Evolutionary conservation across 164 flowering plant genomes (phyloP).

Genomic region (Vitis rupestris): DNA sequence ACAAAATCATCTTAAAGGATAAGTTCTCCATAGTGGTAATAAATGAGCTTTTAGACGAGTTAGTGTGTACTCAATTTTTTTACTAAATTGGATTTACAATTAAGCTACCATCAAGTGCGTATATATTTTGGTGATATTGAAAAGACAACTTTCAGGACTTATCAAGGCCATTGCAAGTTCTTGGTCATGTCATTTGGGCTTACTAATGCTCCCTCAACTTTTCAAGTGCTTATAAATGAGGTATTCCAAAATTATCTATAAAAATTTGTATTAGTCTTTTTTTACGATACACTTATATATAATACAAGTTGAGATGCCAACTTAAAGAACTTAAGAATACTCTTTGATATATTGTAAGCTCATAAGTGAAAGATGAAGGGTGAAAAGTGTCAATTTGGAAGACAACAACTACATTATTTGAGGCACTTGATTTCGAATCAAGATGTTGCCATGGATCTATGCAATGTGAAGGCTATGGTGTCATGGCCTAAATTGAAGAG

Average conservation of each 20-base stretch:
- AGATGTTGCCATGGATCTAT: not conserved
- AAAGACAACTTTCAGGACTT: conserved; percentile 4
- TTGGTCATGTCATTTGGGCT: too few species aligned
- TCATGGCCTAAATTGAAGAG: not conserved
- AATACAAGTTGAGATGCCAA: not conserved
- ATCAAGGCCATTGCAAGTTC: conserved; percentile 1
- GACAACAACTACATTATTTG: not conserved
- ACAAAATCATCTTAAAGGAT: not conserved
- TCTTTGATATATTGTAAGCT: not conserved
- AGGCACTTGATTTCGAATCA: not conserved
- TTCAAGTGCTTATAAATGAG: too few species aligned
- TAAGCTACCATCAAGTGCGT: not conserved
- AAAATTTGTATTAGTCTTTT: too few species aligned
- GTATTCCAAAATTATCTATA: too few species aligned
- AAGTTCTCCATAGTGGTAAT: not conserved
- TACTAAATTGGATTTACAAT: not conserved
- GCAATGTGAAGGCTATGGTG: not conserved
- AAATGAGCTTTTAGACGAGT: conserved; percentile 6
- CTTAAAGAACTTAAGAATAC: not conserved
- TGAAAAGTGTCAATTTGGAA: conserved; percentile 1
- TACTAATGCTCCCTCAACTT: too few species aligned
- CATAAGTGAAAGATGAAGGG: not conserved
- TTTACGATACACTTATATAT: conserved; percentile 1
- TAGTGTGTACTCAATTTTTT: not conserved
- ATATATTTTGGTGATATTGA: not conserved